Conservation (phyloP, 2,329 filamentous ascomycete genomes). For the Talaromyces rugulosus region DNA sequence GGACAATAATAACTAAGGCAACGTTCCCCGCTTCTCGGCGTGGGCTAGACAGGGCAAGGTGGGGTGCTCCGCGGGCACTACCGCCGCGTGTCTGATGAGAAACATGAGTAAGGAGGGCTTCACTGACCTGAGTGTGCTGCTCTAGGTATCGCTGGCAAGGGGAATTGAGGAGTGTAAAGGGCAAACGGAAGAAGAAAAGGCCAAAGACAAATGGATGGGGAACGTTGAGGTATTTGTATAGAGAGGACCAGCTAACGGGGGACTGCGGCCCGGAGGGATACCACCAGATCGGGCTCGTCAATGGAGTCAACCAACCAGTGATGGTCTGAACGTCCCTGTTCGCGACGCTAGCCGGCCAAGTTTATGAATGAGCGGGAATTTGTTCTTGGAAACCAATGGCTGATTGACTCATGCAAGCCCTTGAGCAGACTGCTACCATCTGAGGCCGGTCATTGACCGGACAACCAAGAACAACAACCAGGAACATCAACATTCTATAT, state of each 20-base stretch:
- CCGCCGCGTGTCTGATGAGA: background rate
- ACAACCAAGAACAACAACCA: background rate
- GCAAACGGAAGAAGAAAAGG: background rate
- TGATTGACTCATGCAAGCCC: background rate
- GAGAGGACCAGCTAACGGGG: background rate
- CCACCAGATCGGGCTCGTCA: background rate
- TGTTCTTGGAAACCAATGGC: background rate
- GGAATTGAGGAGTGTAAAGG: background rate
- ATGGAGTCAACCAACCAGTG: background rate
- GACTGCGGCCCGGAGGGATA: background rate
- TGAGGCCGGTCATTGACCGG: background rate
- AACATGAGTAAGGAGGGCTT: background rate
- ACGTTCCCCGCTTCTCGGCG: conserved; percentile 1
- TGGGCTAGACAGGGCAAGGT: background rate
- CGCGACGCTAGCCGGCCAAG: background rate
- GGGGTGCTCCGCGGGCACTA: background rate
- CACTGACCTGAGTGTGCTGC: background rate
- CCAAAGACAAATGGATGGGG: background rate
- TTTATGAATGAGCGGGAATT: background rate
- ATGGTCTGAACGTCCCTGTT: background rate
- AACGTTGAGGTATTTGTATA: background rate
- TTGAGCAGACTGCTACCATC: background rate
- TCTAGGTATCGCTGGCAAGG: background rate
- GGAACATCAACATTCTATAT: background rate
- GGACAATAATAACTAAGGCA: background rate